Evolutionary conservation across 2,329 filamentous ascomycete genomes (phyloP).

Genomic region (Tricladium varicosporioides): DNA sequence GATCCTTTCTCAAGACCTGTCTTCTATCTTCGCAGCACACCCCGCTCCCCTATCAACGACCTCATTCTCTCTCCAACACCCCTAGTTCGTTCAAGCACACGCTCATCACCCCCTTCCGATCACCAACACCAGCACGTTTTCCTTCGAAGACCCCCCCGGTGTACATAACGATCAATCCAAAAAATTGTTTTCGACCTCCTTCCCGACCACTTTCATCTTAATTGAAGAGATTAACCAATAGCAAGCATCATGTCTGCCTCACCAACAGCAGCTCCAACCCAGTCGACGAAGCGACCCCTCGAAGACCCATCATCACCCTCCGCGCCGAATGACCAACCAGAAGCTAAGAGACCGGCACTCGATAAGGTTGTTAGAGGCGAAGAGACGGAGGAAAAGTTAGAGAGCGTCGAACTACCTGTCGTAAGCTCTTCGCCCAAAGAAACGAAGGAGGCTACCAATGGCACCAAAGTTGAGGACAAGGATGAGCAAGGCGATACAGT

Average conservation of each 20-base stretch:
- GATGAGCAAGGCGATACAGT: slow-evolving; percentile 68
- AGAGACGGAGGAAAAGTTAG: slow-evolving; percentile 42
- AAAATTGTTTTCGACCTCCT: slow-evolving; percentile 47
- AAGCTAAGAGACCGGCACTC: slow-evolving; percentile 93
- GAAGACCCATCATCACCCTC: slow-evolving; percentile 97
- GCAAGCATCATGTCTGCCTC: slow-evolving; percentile 70
- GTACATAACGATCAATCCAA: slow-evolving; percentile 72
- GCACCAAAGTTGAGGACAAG: slow-evolving; percentile 48
- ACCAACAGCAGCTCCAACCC: slow-evolving; percentile 59
- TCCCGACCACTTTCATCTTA: slow-evolving; percentile 40
- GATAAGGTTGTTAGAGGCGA: slow-evolving; percentile 82
- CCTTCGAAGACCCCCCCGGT: slow-evolving; percentile 81
- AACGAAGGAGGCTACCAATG: slow-evolving; percentile 40
- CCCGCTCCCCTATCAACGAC: slow-evolving; percentile 32
- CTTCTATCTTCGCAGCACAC: slow-evolving; percentile 37
- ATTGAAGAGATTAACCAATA: slow-evolving; percentile 39
- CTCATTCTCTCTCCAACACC: slow-evolving; percentile 34
- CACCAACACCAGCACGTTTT: slow-evolving; percentile 83
- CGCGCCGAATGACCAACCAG: slow-evolving; percentile 85
- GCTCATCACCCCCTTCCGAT: slow-evolving; percentile 33
- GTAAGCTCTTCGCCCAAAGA: slow-evolving; percentile 46
- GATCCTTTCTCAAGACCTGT: slow-evolving; percentile 25
- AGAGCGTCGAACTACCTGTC: slow-evolving; percentile 40
- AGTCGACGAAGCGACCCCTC: slow-evolving; percentile 84
- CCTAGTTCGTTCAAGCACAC: slow-evolving; percentile 33